These are phyloP conservation scores for Termitomyces sp. DNA, from an alignment of 768 basidiomycete species.

Conservation along the genomic window DNA sequence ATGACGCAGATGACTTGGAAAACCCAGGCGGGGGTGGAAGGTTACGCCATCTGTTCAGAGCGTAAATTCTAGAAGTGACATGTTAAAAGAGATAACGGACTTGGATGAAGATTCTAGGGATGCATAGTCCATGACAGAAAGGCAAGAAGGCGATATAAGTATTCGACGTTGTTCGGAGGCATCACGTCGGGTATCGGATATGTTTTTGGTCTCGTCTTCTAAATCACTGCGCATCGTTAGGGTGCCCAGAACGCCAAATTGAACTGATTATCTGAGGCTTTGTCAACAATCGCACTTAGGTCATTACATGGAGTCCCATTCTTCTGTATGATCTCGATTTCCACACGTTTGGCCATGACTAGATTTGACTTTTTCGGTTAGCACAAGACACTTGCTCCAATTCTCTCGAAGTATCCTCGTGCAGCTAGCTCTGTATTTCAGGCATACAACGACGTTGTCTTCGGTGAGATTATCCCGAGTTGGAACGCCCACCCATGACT, in stretches of 20 bases:
- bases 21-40: slow-evolving; percentile 71
- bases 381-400: slow-evolving; percentile 43
- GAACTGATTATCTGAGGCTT: background rate
- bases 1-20: slow-evolving; percentile 36
- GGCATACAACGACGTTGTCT: slow-evolving; percentile 69
- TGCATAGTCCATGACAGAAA: slow-evolving; percentile 32
- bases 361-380: slow-evolving; percentile 17
- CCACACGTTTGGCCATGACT: background rate
- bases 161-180: slow-evolving; percentile 3
- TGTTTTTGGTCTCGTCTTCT: background rate
- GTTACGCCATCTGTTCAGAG: slow-evolving; percentile 49
- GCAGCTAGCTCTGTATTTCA: slow-evolving; percentile 64
- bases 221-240: background rate
- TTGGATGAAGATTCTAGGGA: slow-evolving; percentile 37
- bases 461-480: slow-evolving; percentile 35
- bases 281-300: background rate
- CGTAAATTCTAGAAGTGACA: background rate
- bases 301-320: slow-evolving; percentile 19
- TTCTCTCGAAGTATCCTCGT: slow-evolving; percentile 59
- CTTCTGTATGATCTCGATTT: slow-evolving; percentile 17
- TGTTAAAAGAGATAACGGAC: slow-evolving; percentile 15
- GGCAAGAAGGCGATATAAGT: background rate
- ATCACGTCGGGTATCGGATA: slow-evolving; percentile 9
- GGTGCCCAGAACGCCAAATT: background rate
- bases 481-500: background rate